Evolutionary conservation across 176 grass and related monocot species (phyloP).

Genomic region (Avena atlantica): DNA sequence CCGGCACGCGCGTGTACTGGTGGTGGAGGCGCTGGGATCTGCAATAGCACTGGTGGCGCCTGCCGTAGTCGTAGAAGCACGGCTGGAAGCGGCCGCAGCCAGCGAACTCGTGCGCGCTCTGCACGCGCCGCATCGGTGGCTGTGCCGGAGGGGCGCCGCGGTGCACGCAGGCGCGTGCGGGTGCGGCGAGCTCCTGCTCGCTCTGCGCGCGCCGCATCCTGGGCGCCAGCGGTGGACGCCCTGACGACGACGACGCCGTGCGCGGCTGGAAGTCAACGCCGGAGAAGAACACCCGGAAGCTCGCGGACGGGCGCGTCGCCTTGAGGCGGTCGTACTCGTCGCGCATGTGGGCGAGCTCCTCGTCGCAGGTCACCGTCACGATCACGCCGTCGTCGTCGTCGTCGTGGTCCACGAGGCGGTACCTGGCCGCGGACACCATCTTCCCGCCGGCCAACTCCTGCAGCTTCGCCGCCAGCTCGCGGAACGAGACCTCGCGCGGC

Average conservation of each 20-base stretch:
- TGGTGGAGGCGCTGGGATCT: not conserved
- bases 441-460: conserved; percentile 16
- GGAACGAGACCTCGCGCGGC: conserved; percentile 35
- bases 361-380: conserved; percentile 55
- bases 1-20: not conserved
- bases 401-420: conserved; percentile 45
- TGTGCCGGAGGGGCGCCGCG: not conserved
- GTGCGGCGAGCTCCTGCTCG: conserved; percentile 26
- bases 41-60: not conserved
- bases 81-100: not conserved
- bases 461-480: conserved; percentile 22
- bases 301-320: conserved; percentile 2
- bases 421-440: conserved; percentile 18
- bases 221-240: not conserved
- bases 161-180: not conserved
- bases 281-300: conserved; percentile 44
- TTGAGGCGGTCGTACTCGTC: conserved; percentile 56
- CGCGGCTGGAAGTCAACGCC: not conserved
- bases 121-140: conserved; percentile 8
- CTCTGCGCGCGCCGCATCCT: conserved; percentile 41
- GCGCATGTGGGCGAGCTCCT: conserved; percentile 51
- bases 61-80: not conserved
- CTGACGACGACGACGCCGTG: not conserved
- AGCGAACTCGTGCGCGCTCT: conserved; percentile 40
- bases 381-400: conserved; percentile 34